Evolutionary conservation across 495 filamentous ascomycete species (phyloP), one percentile per base, ranked within the genome.

Genomic region (Pseudoneurospora amorphoporcata): DNA sequence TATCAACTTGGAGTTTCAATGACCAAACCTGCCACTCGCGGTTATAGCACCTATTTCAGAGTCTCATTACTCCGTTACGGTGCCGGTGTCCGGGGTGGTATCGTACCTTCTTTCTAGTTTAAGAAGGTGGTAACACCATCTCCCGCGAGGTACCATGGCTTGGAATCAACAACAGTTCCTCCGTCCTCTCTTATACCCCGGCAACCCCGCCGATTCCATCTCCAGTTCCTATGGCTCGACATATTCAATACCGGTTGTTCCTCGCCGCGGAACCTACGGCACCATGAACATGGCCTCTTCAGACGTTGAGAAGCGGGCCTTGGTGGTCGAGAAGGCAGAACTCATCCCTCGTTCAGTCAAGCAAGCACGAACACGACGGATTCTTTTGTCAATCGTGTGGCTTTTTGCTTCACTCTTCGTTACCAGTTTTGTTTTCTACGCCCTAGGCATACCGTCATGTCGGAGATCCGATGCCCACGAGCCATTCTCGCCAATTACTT

Each of bases 251-350:
- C 29, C 14, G 29, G 6, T 23, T 9, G 45, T 61, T 35, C 53
- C 7, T 65, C 53, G 53, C 53, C 16, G 29, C 29, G 53, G 53
- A 65, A 65, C 53, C 53, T 65, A 65, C 53, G 53, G 53, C 53
- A 65, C 53, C 29, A 65, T 65, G 29, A 40, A 29, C 29, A 76
- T 76, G 75, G 69, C 70, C 71, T 8, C 70, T 9, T 14, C 17
- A 10, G 69, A 76, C 45, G 17, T 41, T 43, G 75, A 76, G 45
- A 76, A 76, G 73, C 71, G 61, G 32, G 61, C 65, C 16, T 29
- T 71, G 14, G 16, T 69, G 42, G 38, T 9, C 7, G 3, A 4
- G 29, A 65, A 17, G 53, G 53, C 32, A 65, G 14, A 65, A 35
- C 53, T 65, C 53, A 65, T 65, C 3, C 53, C 53, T 35, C 53